These are phyloP conservation scores for Russula sp. DNA, from an alignment of 768 basidiomycete genomes.

Conservation along the genomic window DNA sequence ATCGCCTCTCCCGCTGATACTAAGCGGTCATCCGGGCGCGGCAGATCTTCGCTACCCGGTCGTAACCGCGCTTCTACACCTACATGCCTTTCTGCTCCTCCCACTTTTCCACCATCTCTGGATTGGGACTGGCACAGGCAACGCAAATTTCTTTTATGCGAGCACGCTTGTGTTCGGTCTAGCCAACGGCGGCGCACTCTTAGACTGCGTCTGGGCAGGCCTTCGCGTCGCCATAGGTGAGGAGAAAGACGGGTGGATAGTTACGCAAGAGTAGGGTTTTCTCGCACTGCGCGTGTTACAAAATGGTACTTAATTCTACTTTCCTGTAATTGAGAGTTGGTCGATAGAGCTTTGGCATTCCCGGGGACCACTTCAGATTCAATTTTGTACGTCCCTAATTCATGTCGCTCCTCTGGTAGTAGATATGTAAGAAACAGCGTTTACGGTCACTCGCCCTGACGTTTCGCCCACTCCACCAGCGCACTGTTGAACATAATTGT, in stretches of 20 bases:
- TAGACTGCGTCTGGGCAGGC: slow-evolving; percentile 84
- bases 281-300: neutral
- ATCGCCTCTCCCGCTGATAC: neutral
- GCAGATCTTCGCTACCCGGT: slow-evolving; percentile 83
- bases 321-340: neutral
- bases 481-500: slow-evolving; percentile 17
- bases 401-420: neutral
- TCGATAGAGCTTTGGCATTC: neutral
- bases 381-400: neutral
- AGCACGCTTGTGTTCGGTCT: slow-evolving; percentile 91
- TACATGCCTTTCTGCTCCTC: slow-evolving; percentile 80
- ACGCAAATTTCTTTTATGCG: slow-evolving; percentile 98
- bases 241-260: slow-evolving; percentile 50
- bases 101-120: slow-evolving; percentile 92
- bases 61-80: slow-evolving; percentile 75
- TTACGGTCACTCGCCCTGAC: slow-evolving; percentile 12
- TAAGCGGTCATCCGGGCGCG: neutral
- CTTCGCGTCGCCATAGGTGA: slow-evolving; percentile 67
- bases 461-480: slow-evolving; percentile 28
- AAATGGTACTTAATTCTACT: neutral
- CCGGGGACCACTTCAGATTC: neutral
- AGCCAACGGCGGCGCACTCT: slow-evolving; percentile 76
- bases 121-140: slow-evolving; percentile 88
- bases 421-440: neutral
- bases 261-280: slow-evolving; percentile 53